Percentiles rank a stretch among this genome's conserved stretches.
These are phyloP conservation scores for Phialocephala sp. DNA, from an alignment of 2,329 filamentous ascomycete genomes.

Conservation along the genomic window DNA sequence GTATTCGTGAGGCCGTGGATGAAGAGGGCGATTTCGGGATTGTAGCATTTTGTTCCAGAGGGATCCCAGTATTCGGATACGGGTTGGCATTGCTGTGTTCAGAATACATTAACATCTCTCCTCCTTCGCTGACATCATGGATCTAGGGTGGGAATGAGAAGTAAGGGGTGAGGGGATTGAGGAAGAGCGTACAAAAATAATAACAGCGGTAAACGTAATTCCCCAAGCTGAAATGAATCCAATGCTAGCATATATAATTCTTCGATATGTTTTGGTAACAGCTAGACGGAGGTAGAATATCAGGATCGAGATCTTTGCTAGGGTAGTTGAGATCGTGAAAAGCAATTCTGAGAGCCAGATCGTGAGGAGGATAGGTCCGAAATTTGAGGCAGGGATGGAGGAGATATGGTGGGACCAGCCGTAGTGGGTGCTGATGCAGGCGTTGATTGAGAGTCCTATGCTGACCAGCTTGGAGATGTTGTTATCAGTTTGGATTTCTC, in stretches of 20 bases:
- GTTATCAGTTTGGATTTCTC: no score
- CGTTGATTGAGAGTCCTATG: constrained; percentile 16
- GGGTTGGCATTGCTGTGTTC: constrained; percentile 13
- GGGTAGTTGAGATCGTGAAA: constrained; percentile 16
- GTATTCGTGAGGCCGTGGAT: constrained; percentile 15
- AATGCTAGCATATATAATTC: constrained; percentile 14
- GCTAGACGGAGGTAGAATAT: constrained; percentile 28
- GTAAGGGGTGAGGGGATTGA: no score
- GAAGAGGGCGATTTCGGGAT: constrained; percentile 16
- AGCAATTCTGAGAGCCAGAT: constrained; percentile 16
- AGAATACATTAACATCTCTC: not conserved
- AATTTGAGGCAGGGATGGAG: constrained; percentile 7
- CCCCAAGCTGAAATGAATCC: constrained; percentile 16
- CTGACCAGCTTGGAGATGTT: constrained; percentile 9
- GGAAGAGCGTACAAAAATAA: constrained; percentile 19
- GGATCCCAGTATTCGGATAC: constrained; percentile 16
- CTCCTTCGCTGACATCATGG: no score
- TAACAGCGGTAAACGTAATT: constrained; percentile 6
- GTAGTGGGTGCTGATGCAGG: constrained; percentile 14
- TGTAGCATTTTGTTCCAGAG: not conserved
- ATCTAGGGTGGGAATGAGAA: no score
- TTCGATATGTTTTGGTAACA: constrained; percentile 15
- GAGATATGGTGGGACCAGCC: constrained; percentile 19
- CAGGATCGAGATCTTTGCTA: constrained; percentile 24
- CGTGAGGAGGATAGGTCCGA: constrained; percentile 4